Conservation (phyloP, 768 basidiomycete genomes). For the Collybia sordida region DNA sequence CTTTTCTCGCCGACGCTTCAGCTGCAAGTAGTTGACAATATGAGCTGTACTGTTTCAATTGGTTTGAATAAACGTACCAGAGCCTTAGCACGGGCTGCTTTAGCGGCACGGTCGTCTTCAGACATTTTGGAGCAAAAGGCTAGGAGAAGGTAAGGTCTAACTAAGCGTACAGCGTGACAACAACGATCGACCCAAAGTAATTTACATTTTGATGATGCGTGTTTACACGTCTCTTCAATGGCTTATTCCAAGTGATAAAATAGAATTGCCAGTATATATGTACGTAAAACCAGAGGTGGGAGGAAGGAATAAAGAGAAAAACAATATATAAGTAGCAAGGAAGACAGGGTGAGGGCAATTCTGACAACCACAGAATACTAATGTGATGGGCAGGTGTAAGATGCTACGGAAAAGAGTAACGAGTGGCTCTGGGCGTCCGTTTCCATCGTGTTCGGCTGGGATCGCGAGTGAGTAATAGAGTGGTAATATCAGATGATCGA, state of each 20-base stretch:
- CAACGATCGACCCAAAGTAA: neutral
- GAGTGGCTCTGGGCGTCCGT: constrained; percentile 62
- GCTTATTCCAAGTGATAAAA: constrained; percentile 12
- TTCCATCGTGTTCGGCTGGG: constrained; percentile 32
- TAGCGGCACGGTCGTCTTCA: constrained; percentile 78
- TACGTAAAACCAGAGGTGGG: constrained; percentile 34
- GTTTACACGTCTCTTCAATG: constrained; percentile 3
- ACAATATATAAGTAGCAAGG: constrained; percentile 31
- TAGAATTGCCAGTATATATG: constrained; percentile 51
- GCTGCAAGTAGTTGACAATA: constrained; percentile 35
- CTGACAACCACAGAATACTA: constrained; percentile 14
- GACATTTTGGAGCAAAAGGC: constrained; percentile 35
- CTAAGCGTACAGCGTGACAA: neutral
- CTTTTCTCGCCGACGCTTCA: constrained; percentile 81
- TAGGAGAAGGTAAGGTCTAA: neutral
- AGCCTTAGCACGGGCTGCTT: constrained; percentile 82
- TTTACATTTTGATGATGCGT: constrained; percentile 3
- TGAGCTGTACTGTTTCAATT: constrained; percentile 5
- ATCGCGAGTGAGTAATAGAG: constrained; percentile 57
- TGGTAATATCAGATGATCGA: constrained; percentile 42
- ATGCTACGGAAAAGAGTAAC: constrained; percentile 48
- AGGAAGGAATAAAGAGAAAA: constrained; percentile 29
- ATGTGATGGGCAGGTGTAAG: constrained; percentile 25
- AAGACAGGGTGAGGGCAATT: constrained; percentile 17
- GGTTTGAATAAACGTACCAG: constrained; percentile 48